Conservation (phyloP, 768 basidiomycete species). For the Galerina marginata region DNA sequence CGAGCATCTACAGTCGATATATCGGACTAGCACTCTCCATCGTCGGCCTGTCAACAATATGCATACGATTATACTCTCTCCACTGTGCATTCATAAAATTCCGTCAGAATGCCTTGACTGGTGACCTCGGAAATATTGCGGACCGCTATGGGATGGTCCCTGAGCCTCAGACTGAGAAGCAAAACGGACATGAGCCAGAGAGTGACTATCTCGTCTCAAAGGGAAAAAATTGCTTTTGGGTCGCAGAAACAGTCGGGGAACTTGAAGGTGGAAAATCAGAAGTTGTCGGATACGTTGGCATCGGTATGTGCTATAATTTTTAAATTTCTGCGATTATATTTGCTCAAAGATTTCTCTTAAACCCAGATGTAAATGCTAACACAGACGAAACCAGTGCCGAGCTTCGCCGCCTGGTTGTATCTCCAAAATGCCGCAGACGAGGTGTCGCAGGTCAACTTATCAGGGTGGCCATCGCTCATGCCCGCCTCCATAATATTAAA, state of each 20-base stretch:
- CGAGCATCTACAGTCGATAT: too few relatives aligned
- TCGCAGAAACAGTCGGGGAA: constrained; percentile 14
- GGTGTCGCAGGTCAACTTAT: constrained; percentile 23
- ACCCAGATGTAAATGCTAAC: constrained; percentile 10
- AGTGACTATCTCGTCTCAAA: background rate
- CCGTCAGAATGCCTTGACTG: constrained; percentile 6
- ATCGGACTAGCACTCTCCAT: too few relatives aligned
- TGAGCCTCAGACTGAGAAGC: background rate
- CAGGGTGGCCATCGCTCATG: constrained; percentile 14
- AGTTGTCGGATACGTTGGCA: constrained; percentile 20
- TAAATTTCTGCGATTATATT: background rate
- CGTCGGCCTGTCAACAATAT: too few relatives aligned
- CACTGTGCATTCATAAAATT: background rate
- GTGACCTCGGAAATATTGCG: constrained; percentile 25
- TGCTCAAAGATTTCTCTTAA: background rate
- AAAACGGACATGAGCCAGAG: too few relatives aligned
- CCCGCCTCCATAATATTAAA: constrained; percentile 8
- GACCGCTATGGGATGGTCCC: constrained; percentile 15
- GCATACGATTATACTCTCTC: background rate
- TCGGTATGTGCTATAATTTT: constrained; percentile 13
- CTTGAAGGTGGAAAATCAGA: background rate
- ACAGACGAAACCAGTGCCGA: constrained; percentile 18
- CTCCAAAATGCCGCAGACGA: constrained; percentile 22
- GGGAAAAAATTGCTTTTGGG: constrained; percentile 22
- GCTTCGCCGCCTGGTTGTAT: constrained; percentile 30